Percentiles rank a stretch among this genome's conserved stretches.
phyloP scores from a whole-genome alignment of 208 protist genomes.

The Kentomonas sorsogonicus region DNA sequence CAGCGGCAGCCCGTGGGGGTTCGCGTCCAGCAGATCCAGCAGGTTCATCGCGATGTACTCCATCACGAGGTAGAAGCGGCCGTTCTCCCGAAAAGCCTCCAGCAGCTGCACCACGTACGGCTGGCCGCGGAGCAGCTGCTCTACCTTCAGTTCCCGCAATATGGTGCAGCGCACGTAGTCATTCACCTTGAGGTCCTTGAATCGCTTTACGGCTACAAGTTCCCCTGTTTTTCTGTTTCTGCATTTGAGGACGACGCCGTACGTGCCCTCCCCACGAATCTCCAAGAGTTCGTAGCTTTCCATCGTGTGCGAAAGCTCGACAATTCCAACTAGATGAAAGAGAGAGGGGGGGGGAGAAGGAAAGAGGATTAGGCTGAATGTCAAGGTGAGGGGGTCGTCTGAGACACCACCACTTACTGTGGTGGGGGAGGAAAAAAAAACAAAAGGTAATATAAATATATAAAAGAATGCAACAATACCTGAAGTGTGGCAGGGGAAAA shows the following conservation, averaged over 20 bases:
- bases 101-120: conserved; percentile 89
- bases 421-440: background rate
- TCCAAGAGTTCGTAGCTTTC: conserved; percentile 68
- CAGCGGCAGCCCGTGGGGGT: conserved; percentile 41
- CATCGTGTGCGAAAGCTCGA: conserved; percentile 26
- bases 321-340: background rate
- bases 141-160: conserved; percentile 88
- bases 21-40: conserved; percentile 78
- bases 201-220: conserved; percentile 93
- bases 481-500: no score
- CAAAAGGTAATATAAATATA: conserved; percentile 5
- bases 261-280: conserved; percentile 91
- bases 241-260: conserved; percentile 92
- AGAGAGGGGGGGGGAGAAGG: background rate
- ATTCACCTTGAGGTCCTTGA: conserved; percentile 89
- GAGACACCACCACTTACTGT: background rate
- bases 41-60: conserved; percentile 90
- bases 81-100: conserved; percentile 80
- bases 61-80: conserved; percentile 92
- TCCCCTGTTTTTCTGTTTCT: conserved; percentile 64
- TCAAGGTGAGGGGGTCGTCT: background rate
- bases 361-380: background rate
- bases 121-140: conserved; percentile 84
- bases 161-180: conserved; percentile 86
- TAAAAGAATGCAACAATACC: no score